Evolutionary conservation across 108 stramenopile genomes (phyloP).

Genomic region (Stephanodiscus minutulus): DNA sequence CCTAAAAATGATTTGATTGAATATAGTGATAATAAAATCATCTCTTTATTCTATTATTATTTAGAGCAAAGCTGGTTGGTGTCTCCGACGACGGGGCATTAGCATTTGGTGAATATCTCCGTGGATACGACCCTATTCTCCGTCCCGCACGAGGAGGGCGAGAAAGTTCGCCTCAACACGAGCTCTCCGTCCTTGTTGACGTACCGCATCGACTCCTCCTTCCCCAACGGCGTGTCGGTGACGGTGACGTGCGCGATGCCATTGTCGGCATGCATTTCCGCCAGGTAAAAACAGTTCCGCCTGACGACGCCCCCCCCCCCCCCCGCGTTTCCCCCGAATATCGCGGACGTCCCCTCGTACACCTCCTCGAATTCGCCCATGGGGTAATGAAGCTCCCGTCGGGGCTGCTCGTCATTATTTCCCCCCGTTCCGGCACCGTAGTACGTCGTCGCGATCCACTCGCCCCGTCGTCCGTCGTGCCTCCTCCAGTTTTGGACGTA

Average conservation of each 20-base stretch:
- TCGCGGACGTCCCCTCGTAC: slow-evolving; percentile 43
- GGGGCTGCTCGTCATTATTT: slow-evolving; percentile 4
- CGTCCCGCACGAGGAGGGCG: slow-evolving; percentile 11
- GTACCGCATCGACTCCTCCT: slow-evolving; percentile 52
- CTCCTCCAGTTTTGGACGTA: slow-evolving; percentile 54
- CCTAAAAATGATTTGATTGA: too few relatives aligned
- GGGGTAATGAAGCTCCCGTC: slow-evolving; percentile 45
- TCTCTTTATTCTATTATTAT: too few relatives aligned
- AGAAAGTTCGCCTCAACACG: slow-evolving; percentile 43
- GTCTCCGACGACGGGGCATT: too few relatives aligned
- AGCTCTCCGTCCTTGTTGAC: slow-evolving; percentile 48
- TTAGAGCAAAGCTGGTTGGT: too few relatives aligned
- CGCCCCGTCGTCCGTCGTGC: not conserved
- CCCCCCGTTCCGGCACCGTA: slow-evolving; percentile 10
- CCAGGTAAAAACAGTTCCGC: slow-evolving; percentile 44
- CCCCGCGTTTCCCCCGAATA: slow-evolving; percentile 39
- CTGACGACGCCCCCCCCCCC: slow-evolving; percentile 23
- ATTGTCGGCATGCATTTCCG: slow-evolving; percentile 41
- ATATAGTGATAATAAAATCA: too few relatives aligned
- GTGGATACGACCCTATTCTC: slow-evolving; percentile 47
- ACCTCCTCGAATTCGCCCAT: slow-evolving; percentile 49
- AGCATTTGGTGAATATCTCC: slow-evolving; percentile 44
- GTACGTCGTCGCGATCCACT: slow-evolving; percentile 50
- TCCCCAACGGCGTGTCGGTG: slow-evolving; percentile 31
- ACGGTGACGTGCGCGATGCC: slow-evolving; percentile 44